Evolutionary conservation across 1,284 basidiomycete genomes (phyloP).

Genomic region (Heterobasidion irregulare): DNA sequence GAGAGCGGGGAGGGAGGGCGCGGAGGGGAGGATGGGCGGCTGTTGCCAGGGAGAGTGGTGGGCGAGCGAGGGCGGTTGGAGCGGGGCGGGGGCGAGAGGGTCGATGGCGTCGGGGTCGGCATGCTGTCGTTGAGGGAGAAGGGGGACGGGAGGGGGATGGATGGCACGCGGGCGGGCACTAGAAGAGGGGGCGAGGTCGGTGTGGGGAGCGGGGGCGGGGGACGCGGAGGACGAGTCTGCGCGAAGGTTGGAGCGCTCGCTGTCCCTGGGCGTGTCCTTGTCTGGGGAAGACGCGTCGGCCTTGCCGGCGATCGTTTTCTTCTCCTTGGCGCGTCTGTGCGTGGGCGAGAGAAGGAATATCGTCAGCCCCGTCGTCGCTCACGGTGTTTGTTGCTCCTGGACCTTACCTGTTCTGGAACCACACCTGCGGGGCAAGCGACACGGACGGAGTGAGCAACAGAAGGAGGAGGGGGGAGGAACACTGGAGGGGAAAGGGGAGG

Average conservation of each 20-base stretch:
- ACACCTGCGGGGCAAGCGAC: conserved; percentile 46
- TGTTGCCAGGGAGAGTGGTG: background rate
- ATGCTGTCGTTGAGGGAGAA: no score
- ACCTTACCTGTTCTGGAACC: conserved; percentile 83
- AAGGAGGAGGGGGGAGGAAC: background rate
- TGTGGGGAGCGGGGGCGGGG: background rate
- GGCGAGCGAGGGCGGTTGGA: background rate
- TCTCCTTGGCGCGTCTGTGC: conserved; percentile 74
- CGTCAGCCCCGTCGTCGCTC: background rate
- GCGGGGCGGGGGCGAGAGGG: no score
- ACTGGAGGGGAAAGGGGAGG: conserved; percentile 9
- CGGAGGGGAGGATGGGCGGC: background rate
- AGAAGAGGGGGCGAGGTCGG: no score
- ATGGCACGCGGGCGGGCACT: no score
- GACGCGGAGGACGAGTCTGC: background rate
- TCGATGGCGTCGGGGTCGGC: no score
- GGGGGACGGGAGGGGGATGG: no score
- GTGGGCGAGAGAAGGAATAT: background rate
- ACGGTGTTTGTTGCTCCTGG: background rate
- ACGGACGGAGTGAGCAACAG: conserved; percentile 5
- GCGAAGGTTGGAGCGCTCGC: no score
- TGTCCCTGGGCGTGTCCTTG: background rate
- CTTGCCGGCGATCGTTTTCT: conserved; percentile 32
- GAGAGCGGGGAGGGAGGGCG: background rate
- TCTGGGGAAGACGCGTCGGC: conserved; percentile 1